These are phyloP conservation scores for Cyclospora cayetanensis DNA, from an alignment of 169 alveolate species.

Conservation along the genomic window DNA sequence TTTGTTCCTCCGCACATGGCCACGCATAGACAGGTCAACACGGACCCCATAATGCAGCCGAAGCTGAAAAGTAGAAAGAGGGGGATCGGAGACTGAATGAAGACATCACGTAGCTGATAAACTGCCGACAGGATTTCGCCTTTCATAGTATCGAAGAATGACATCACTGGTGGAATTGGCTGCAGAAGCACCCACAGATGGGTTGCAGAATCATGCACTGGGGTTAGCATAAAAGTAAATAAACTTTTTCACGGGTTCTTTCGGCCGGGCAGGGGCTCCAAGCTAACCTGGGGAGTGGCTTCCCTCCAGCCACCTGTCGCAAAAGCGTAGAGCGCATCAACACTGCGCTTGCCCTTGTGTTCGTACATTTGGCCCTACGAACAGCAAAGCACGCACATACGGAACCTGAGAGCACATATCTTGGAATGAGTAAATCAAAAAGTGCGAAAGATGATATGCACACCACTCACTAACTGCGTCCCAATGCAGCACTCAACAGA, in stretches of 20 bases:
- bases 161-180: conserved; percentile 67
- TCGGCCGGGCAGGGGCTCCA: no score
- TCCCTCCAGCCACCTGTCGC: conserved; percentile 69
- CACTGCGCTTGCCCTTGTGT: conserved; percentile 74
- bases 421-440: no score
- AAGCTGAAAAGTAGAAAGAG: conserved; percentile 42
- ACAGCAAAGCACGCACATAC: neutral
- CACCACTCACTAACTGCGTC: neutral
- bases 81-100: conserved; percentile 64
- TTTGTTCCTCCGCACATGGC: conserved; percentile 35
- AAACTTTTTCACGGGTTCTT: no score
- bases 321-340: conserved; percentile 70
- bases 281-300: conserved; percentile 54
- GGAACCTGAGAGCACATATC: no score
- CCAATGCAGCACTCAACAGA: neutral
- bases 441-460: neutral
- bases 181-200: no score
- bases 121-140: conserved; percentile 64
- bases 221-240: no score
- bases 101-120: conserved; percentile 63
- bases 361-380: conserved; percentile 87
- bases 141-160: conserved; percentile 51
- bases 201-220: no score
- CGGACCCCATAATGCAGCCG: conserved; percentile 56
- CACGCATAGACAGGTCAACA: conserved; percentile 50